Evolutionary conservation across 768 basidiomycete species (phyloP).

Genomic region (Mycena maculata): DNA sequence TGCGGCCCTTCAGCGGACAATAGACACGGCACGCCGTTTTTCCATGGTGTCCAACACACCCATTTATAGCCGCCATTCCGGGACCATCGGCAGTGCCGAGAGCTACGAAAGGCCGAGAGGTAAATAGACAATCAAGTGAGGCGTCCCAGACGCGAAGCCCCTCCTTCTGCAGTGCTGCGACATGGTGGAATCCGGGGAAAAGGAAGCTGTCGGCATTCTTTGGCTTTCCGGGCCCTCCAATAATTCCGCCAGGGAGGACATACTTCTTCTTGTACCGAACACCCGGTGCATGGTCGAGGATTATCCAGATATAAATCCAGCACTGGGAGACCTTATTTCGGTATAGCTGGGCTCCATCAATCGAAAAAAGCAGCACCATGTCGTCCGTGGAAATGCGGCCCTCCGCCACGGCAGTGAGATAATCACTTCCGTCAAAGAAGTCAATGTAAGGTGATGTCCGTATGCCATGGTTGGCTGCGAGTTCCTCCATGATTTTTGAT

Average conservation of each 20-base stretch:
- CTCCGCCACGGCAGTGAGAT: slow-evolving; percentile 44
- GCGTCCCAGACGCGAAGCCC: background rate
- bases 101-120: slow-evolving; percentile 18
- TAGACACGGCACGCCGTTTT: background rate
- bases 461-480: background rate
- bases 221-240: slow-evolving; percentile 47
- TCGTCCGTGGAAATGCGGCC: too few species aligned
- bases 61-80: slow-evolving; percentile 42
- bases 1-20: background rate
- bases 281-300: slow-evolving; percentile 39
- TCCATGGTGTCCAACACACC: slow-evolving; percentile 37
- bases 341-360: slow-evolving; percentile 44
- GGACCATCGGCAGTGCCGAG: slow-evolving; percentile 40
- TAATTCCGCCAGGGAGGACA: slow-evolving; percentile 44
- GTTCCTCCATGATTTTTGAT: background rate
- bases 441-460: slow-evolving; percentile 34
- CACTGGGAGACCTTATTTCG: slow-evolving; percentile 33
- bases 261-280: slow-evolving; percentile 43
- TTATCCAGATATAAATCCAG: slow-evolving; percentile 43
- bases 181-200: slow-evolving; percentile 40
- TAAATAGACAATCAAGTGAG: background rate
- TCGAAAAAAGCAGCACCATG: slow-evolving; percentile 33
- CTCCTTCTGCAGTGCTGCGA: slow-evolving; percentile 24
- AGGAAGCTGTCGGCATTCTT: slow-evolving; percentile 46
- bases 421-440: slow-evolving; percentile 44